These are phyloP conservation scores for Oryza longistaminata DNA, from an alignment of 176 grass and related monocot genomes.

Conservation along the genomic window DNA sequence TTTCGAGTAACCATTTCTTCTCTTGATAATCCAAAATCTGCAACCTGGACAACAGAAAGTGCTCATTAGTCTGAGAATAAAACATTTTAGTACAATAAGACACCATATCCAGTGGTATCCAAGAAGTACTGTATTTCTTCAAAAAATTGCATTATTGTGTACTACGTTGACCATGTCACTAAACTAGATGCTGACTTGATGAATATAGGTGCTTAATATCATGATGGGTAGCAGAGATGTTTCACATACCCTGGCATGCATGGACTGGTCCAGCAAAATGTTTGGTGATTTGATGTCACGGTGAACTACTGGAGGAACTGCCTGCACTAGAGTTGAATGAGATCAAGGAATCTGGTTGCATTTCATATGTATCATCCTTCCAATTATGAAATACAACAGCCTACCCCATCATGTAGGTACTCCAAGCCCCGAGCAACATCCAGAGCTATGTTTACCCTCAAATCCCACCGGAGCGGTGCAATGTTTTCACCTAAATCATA, in stretches of 20 bases:
- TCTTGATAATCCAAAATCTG: constrained; percentile 95
- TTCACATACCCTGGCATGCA: constrained; percentile 83
- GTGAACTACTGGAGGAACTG: constrained; percentile 89
- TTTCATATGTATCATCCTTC: constrained; percentile 7
- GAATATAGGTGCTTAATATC: constrained; percentile 10
- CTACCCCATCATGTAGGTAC: constrained; percentile 96
- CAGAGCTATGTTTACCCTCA: constrained; percentile 85
- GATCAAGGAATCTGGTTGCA: constrained; percentile 29
- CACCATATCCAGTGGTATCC: not conserved
- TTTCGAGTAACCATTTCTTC: constrained; percentile 76
- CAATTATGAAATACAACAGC: constrained; percentile 31
- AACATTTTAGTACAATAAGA: constrained; percentile 22
- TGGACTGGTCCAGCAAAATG: constrained; percentile 87
- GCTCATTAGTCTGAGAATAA: constrained; percentile 21
- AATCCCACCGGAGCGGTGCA: constrained; percentile 67
- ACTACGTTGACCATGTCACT: not conserved
- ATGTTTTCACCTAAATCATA: constrained; percentile 65
- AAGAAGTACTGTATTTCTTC: constrained; percentile 2
- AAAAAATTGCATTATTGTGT: not conserved
- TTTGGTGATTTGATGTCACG: constrained; percentile 93
- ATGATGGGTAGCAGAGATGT: constrained; percentile 13
- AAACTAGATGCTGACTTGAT: not conserved
- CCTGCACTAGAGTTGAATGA: constrained; percentile 57
- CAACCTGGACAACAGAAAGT: constrained; percentile 61
- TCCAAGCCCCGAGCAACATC: constrained; percentile 96